phyloP scores from a whole-genome alignment of 192 early-diverging fungal genomes.

The Gamsiella multidivaricata region DNA sequence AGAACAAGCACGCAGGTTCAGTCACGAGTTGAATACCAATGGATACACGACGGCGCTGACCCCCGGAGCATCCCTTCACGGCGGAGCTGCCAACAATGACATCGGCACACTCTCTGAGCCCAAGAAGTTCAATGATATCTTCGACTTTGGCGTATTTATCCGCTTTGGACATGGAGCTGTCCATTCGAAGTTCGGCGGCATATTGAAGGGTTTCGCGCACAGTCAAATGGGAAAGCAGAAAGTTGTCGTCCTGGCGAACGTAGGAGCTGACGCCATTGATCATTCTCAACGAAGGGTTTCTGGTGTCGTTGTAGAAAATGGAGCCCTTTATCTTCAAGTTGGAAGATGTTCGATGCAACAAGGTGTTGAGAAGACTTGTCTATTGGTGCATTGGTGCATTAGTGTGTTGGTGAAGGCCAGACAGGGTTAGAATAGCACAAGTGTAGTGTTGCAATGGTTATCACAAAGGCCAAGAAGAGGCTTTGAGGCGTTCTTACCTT shows the following conservation, averaged over 20 bases:
- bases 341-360: constrained; percentile 25
- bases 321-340: constrained; percentile 29
- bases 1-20: constrained; percentile 48
- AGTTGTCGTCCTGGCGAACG: constrained; percentile 52
- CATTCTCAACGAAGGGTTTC: constrained; percentile 33
- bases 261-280: constrained; percentile 47
- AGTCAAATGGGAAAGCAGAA: constrained; percentile 69
- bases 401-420: too few species aligned
- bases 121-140: constrained; percentile 49
- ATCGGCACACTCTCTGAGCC: constrained; percentile 47
- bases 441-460: too few species aligned
- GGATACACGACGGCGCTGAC: constrained; percentile 48
- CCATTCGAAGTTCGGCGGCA: constrained; percentile 77
- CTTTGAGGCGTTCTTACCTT: too few species aligned
- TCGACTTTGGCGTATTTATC: constrained; percentile 42
- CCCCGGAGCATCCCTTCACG: constrained; percentile 48
- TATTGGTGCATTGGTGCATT: too few species aligned
- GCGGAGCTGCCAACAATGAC: constrained; percentile 40
- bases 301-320: constrained; percentile 44
- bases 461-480: too few species aligned
- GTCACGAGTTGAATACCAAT: constrained; percentile 50
- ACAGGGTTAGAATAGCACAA: too few species aligned
- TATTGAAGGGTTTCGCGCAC: constrained; percentile 84
- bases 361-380: constrained; percentile 42
- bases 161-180: constrained; percentile 16